A percentile compares a stretch with the other conserved stretches of the same genome.
These are phyloP conservation scores for Cryptococcus sp. DNA, from an alignment of 1,284 basidiomycete species.

Conservation along the genomic window DNA sequence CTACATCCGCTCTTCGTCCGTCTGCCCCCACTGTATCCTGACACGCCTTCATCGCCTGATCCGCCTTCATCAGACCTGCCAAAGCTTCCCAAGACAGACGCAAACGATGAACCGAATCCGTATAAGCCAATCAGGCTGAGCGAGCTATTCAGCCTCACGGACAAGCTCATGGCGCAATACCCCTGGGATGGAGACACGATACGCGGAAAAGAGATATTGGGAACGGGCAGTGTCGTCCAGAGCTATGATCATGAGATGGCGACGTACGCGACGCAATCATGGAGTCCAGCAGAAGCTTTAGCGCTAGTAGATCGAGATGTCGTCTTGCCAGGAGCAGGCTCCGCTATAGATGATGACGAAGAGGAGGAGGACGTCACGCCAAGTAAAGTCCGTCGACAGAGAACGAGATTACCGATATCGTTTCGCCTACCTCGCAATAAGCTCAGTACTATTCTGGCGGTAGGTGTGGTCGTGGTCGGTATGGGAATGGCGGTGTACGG, in stretches of 20 bases:
- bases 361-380: conserved; percentile 16
- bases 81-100: background rate
- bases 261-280: background rate
- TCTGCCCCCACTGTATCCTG: conserved; percentile 64
- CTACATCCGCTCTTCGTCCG: conserved; percentile 76
- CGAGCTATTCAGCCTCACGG: conserved; percentile 43
- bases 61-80: background rate
- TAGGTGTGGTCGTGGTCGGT: conserved; percentile 39
- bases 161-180: conserved; percentile 39
- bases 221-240: conserved; percentile 39
- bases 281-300: conserved; percentile 13
- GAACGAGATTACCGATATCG: conserved; percentile 8
- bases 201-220: conserved; percentile 45
- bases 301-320: conserved; percentile 13
- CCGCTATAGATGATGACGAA: conserved; percentile 20
- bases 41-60: conserved; percentile 33
- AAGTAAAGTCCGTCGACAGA: conserved; percentile 14
- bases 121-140: conserved; percentile 45
- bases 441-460: conserved; percentile 32
- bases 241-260: conserved; percentile 37
- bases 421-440: conserved; percentile 18
- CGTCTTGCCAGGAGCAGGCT: conserved; percentile 17
- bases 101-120: conserved; percentile 32
- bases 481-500: conserved; percentile 43
- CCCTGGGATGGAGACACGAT: conserved; percentile 44